Conservation (phyloP, 257 asterid genomes). For the Solanum corneliomulleri region DNA sequence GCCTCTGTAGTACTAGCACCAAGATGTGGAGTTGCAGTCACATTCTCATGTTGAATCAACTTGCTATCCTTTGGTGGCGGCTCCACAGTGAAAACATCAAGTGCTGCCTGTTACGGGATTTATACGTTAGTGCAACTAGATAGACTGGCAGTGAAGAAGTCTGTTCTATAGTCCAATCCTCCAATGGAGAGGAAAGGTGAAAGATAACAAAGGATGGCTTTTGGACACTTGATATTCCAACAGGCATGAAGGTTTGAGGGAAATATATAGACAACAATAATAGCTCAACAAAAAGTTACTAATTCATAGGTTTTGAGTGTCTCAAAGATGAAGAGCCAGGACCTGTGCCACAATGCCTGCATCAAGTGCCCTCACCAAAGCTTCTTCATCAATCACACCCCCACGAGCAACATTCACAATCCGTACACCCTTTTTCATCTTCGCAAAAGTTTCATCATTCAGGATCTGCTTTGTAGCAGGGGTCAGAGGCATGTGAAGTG, state of each 20-base stretch:
- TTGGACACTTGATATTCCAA: neutral
- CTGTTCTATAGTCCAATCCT: neutral
- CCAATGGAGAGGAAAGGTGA: neutral
- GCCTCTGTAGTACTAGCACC: conserved; percentile 98
- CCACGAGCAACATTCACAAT: conserved; percentile 95
- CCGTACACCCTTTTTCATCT: conserved; percentile 92
- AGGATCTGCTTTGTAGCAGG: conserved; percentile 63
- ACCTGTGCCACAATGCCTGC: conserved; percentile 95
- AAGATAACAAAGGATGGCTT: neutral
- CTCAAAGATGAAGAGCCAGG: neutral
- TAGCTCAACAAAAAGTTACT: neutral
- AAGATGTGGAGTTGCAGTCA: conserved; percentile 90
- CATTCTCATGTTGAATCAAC: conserved; percentile 63
- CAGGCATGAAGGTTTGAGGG: neutral
- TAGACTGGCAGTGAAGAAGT: neutral
- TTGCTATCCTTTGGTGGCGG: conserved; percentile 85
- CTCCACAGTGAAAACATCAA: conserved; percentile 90
- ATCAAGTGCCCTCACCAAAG: conserved; percentile 77
- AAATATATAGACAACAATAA: neutral
- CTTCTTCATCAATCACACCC: conserved; percentile 96
- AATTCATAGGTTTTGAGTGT: neutral
- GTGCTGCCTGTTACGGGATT: conserved; percentile 66
- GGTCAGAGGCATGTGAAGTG: conserved; percentile 95
- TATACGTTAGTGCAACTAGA: neutral
- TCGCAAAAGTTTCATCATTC: conserved; percentile 75